These are phyloP conservation scores for Kalanchoe fedtschenkoi DNA, from an alignment of 164 flowering plant species.

Conservation along the genomic window DNA sequence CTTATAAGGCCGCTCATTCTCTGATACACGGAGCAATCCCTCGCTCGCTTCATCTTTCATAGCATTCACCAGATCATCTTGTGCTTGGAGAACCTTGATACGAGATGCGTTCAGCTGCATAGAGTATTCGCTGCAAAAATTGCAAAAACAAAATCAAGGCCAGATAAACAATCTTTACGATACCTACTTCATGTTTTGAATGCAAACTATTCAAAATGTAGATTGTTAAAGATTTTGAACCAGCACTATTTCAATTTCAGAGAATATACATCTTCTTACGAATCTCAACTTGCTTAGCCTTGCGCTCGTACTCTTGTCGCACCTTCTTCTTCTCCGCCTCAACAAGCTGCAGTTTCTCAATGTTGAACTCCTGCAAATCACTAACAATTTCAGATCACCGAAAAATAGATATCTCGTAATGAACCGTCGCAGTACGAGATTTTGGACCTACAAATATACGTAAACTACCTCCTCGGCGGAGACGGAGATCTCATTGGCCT, in stretches of 20 bases:
- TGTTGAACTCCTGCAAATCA: constrained; percentile 44
- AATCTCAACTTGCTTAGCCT: constrained; percentile 50
- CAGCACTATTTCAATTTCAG: not conserved
- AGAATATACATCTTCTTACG: constrained; percentile 42
- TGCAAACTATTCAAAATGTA: no score
- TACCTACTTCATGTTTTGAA: no score
- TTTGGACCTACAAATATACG: no score
- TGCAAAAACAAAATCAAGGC: not conserved
- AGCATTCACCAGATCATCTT: constrained; percentile 76
- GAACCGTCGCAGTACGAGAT: no score
- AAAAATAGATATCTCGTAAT: not conserved
- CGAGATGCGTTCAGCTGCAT: constrained; percentile 95
- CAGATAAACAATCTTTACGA: not conserved
- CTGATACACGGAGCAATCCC: constrained; percentile 62
- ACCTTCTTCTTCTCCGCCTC: constrained; percentile 58
- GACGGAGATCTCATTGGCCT: constrained; percentile 94
- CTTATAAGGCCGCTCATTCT: constrained; percentile 42
- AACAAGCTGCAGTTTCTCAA: constrained; percentile 51
- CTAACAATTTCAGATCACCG: not conserved
- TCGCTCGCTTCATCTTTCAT: constrained; percentile 74
- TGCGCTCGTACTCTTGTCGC: constrained; percentile 52
- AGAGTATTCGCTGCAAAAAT: constrained; percentile 68
- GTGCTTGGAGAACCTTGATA: constrained; percentile 91
- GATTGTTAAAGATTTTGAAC: no score
- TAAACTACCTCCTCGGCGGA: constrained; percentile 81